These are phyloP conservation scores for Phytopythium boreale DNA, from an alignment of 352 stramenopile genomes.

Conservation along the genomic window DNA sequence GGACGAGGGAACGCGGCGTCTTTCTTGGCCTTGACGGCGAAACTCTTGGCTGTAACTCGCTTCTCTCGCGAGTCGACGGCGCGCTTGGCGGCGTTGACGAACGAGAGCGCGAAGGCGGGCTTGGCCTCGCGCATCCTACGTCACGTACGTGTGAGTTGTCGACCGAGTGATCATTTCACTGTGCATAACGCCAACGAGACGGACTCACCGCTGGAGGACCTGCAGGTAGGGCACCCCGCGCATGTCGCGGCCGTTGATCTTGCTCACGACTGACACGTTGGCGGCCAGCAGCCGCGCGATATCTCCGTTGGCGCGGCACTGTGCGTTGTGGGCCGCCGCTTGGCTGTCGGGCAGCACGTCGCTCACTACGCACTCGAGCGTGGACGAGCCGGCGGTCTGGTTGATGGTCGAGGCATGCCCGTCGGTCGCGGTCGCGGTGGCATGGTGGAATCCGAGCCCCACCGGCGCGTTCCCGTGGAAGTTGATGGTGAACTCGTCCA, in stretches of 20 bases:
- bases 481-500: conserved; percentile 43
- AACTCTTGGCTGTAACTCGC: conserved; percentile 1
- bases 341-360: conserved; percentile 34
- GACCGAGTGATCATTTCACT: background rate
- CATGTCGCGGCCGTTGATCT: conserved; percentile 44
- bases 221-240: conserved; percentile 31
- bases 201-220: conserved; percentile 40
- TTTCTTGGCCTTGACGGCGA: background rate
- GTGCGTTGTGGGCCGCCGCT: conserved; percentile 55
- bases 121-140: conserved; percentile 46
- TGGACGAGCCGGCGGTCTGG: conserved; percentile 1
- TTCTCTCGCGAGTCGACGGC: background rate
- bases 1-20: background rate
- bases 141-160: background rate
- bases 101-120: conserved; percentile 39
- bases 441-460: conserved; percentile 42
- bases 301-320: conserved; percentile 34
- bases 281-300: conserved; percentile 44
- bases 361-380: conserved; percentile 43
- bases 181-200: background rate
- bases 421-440: background rate
- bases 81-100: conserved; percentile 17
- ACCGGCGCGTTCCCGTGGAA: conserved; percentile 50
- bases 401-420: background rate
- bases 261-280: conserved; percentile 34